Base-by-base conservation (phyloP, 2,329 filamentous ascomycete species). In the Talaromyces sp. region DNA sequence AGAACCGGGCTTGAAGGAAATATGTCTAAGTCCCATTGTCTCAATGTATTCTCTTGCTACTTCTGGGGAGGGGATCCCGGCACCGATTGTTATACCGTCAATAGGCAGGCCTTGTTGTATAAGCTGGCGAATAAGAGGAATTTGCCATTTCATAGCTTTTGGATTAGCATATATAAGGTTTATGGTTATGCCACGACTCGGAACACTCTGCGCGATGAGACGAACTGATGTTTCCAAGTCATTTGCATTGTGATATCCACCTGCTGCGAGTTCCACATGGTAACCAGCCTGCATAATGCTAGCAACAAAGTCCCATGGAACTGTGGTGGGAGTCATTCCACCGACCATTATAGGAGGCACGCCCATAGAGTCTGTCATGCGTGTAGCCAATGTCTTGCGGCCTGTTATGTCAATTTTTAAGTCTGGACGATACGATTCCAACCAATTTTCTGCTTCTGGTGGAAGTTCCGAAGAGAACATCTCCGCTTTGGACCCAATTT, bases 201-300 rank as follows among this genome's bases (percentile, higher is more conserved):
- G n/a, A n/a, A n/a, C n/a, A n/a, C n/a, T n/a, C n/a, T n/a, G n/a
- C n/a, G n/a, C n/a, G n/a, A n/a, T n/a, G n/a, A n/a, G n/a, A n/a
- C n/a, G n/a, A n/a, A n/a, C n/a, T n/a, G n/a, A n/a, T n/a, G n/a
- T n/a, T n/a, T n/a, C n/a, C n/a, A n/a, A n/a, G n/a, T n/a, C n/a
- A n/a, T 73, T 72, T 8, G 58, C 58, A 67, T 89, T 89, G 79
- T 91, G 96, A 79, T 96, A 96, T 66, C 92, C 92, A 74, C 92
- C 92, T 73, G 91, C 92, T 65, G 88, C 92, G 68, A 96, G 83
- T 80, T 96, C 92, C 67, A 95, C 91, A 67, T 96, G 90, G 76
- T 96, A 96, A 14, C 92, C 92, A 61, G 92, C 91, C 68, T 93
- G 93, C 90, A 96, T 96, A n/a, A 91, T 93, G 1, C 91, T 91